Percentiles rank a stretch among this genome's conserved stretches.
These are phyloP conservation scores for Athelia psychrophila DNA, from an alignment of 1,284 basidiomycete species.

Conservation along the genomic window DNA sequence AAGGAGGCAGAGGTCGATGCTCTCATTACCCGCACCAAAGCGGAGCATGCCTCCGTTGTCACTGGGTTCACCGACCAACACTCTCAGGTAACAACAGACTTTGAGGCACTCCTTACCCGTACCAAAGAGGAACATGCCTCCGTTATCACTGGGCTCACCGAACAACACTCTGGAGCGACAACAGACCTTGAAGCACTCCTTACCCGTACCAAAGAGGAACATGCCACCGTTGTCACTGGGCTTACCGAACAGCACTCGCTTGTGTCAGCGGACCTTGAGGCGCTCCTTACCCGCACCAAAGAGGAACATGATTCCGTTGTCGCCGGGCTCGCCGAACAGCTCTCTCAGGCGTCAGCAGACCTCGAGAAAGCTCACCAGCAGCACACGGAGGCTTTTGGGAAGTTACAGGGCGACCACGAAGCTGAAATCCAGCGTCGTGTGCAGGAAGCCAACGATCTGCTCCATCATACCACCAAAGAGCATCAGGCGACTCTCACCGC, in stretches of 20 bases:
- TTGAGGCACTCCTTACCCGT: conserved; percentile 35
- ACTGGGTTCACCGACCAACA: conserved; percentile 42
- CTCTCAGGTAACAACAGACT: conserved; percentile 34
- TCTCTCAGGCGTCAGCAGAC: conserved; percentile 37
- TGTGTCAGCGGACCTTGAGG: conserved; percentile 40
- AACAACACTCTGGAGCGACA: conserved; percentile 43
- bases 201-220: conserved; percentile 39
- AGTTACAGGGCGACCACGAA: conserved; percentile 45
- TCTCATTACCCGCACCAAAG: conserved; percentile 35
- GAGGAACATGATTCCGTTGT: conserved; percentile 33
- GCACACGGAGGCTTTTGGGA: conserved; percentile 50
- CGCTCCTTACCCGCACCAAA: conserved; percentile 40
- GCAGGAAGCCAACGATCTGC: conserved; percentile 44
- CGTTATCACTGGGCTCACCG: conserved; percentile 32
- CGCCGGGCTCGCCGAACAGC: conserved; percentile 37
- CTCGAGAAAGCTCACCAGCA: conserved; percentile 48
- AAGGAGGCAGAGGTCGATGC: conserved; percentile 53
- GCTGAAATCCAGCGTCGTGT: conserved; percentile 44
- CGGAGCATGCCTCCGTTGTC: conserved; percentile 32
- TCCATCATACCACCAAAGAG: conserved; percentile 45
- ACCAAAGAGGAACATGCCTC: conserved; percentile 41
- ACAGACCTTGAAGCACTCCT: conserved; percentile 37
- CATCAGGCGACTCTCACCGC: conserved; percentile 52
- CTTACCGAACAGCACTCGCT: conserved; percentile 45
- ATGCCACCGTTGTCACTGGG: conserved; percentile 28